Conservation (phyloP, 2,329 filamentous ascomycete genomes). For the Coniochaeta prunicola region DNA sequence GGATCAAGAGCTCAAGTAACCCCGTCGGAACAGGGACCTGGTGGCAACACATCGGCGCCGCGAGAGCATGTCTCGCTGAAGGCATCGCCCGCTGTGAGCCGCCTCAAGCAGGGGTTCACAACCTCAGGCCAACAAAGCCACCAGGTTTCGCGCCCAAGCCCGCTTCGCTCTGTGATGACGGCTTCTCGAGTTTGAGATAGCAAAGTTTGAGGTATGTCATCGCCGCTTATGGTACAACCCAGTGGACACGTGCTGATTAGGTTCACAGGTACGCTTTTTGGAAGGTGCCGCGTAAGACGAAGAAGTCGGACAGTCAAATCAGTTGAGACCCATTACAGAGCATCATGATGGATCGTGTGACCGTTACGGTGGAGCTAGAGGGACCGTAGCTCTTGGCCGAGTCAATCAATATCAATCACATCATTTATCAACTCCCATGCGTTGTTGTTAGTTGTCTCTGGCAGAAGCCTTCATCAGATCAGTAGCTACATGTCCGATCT, state of each 20-base stretch:
- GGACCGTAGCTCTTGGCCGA: neutral
- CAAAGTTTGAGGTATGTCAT: constrained; percentile 15
- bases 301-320: constrained; percentile 1
- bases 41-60: constrained; percentile 32
- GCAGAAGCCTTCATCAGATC: neutral
- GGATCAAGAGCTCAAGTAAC: constrained; percentile 61
- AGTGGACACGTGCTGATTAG: neutral
- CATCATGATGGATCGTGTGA: neutral
- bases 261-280: neutral
- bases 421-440: neutral
- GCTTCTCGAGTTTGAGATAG: constrained; percentile 40
- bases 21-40: constrained; percentile 21
- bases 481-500: neutral
- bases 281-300: neutral
- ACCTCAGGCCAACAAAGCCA: constrained; percentile 36
- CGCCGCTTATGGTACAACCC: neutral
- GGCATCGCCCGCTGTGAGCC: constrained; percentile 31
- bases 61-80: constrained; percentile 26
- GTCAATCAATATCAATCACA: neutral
- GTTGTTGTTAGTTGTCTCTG: neutral
- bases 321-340: neutral
- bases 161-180: constrained; percentile 62
- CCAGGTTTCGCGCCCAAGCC: constrained; percentile 55
- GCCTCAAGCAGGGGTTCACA: constrained; percentile 37
- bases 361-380: neutral